Conservation (phyloP, 805 yeast species). For the Scheffersomyces amazonensis region DNA sequence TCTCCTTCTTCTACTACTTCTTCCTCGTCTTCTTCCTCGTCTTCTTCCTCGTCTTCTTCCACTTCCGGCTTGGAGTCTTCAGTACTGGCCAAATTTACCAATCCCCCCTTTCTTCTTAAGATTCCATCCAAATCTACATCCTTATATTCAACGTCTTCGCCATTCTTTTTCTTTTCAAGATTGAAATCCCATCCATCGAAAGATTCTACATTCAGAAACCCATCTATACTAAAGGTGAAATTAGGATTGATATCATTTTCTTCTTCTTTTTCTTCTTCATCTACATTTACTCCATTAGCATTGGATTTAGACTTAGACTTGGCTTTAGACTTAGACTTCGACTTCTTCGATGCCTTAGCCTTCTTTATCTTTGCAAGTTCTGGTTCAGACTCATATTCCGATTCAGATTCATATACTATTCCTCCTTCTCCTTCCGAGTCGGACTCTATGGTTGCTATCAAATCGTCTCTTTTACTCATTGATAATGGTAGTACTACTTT, state of each 20-base stretch:
- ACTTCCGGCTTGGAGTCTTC: slow-evolving; percentile 19
- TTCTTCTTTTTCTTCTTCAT: slow-evolving; percentile 35
- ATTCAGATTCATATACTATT: slow-evolving; percentile 19
- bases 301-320: slow-evolving; percentile 3
- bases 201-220: slow-evolving; percentile 40
- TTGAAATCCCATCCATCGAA: slow-evolving; percentile 84
- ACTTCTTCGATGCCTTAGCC: slow-evolving; percentile 15
- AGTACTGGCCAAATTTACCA: slow-evolving; percentile 51
- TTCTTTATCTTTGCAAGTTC: slow-evolving; percentile 38
- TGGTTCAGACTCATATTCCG: slow-evolving; percentile 23
- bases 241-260: slow-evolving; percentile 62
- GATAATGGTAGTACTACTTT: too few species aligned
- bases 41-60: slow-evolving; percentile 20
- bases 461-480: slow-evolving; percentile 36
- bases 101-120: slow-evolving; percentile 80
- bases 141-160: slow-evolving; percentile 24
- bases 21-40: slow-evolving; percentile 29
- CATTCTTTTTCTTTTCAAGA: slow-evolving; percentile 18
- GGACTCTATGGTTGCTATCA: slow-evolving; percentile 75
- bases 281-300: slow-evolving; percentile 10
- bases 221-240: slow-evolving; percentile 68
- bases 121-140: slow-evolving; percentile 88
- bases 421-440: slow-evolving; percentile 54
- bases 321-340: slow-evolving; percentile 16
- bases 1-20: slow-evolving; percentile 26